Evolutionary conservation across 2,329 filamentous ascomycete species (phyloP), one percentile per base, ranked within the genome.

Genomic region (Arthroderma sp.): DNA sequence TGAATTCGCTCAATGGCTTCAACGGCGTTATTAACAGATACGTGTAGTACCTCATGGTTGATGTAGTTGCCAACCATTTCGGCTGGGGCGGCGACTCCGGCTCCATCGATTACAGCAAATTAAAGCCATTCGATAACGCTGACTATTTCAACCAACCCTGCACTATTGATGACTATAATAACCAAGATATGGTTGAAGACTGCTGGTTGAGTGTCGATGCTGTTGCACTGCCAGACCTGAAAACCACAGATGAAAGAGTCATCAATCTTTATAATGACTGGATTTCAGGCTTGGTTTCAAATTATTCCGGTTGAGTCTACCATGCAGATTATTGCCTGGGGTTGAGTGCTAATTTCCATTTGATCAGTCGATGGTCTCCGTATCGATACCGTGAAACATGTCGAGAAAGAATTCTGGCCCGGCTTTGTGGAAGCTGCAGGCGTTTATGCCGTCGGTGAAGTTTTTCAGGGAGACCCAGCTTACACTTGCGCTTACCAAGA

Each of bases 61-160:
- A 74, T 48, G 65, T 70, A 1, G 70, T 73, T 9, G 64, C 69
- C 32, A 73, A 73, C 54, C 68, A 73, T 58, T 54, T 37, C 52
- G 51, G 2, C 40, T 61, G 30, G 62, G 65, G 4, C 61, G 69
- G 48, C 43, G 59, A 41, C 74, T 74, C 57, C 75, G 73, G 71
- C 61, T 73, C 64, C 4, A 68, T 79, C 33, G 69, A 78, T 56
- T 80, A 78, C 54, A 65, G 62, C 46, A 53, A 61, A n/a, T 70
- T 72, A 37, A 61, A 66, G 15, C 70, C 74, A 4, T 76, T 80
- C 53, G 71, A 80, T 57, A 61, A 72, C 29, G 48, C 66, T n/a
- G 68, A 68, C 27, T 78, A 78, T 53, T 84, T 75, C 60, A 78
- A 83, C 55, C 36, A 69, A 1, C 73, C 70, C 53, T 83, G 80